Base-by-base conservation (phyloP, 352 stramenopile species). In the Globisporangium alternatum region DNA sequence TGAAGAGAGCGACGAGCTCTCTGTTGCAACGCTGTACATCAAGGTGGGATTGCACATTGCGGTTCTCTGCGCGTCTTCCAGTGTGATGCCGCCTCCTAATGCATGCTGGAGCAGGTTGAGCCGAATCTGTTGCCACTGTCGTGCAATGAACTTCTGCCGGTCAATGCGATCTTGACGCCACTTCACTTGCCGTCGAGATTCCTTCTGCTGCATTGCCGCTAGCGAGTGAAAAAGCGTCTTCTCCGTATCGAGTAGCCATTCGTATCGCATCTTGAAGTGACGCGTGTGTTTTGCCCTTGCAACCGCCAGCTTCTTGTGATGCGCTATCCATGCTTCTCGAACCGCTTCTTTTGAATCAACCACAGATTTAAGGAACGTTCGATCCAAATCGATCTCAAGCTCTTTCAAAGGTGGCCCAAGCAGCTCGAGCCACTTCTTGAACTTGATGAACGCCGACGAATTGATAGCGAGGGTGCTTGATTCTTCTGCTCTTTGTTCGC, bases 121-220 rank as follows among this genome's bases (percentile, higher is more conserved):
- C 0, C 75, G 67, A 13, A 88, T 28, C 12, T 76, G 67, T 35
- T 79, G 55, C 82, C 80, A 88, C 57, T 91, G 76, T 0, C 80
- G 75, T 13, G 66, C 59, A 44, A 80, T 78, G 56, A 88, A 91
- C 52, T 91, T 89, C 28, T 89, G 76, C 6, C 80, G 68, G 35
- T 91, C 82, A 10, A 89, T 58, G 2, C 71, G 74, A 43, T 89
- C 78, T 80, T 91, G 82, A 17, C 71, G 71, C 82, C 82, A 89
- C 49, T 88, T 89, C 5, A 83, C 67, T 60, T 89, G 80, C 0
- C 79, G 70, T 22, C 72, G 69, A 37, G 88, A 85, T 49, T 89
- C 82, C 41, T 58, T 73, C 48, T 77, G 78, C 47, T 91, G 78
- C 0, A 68, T 55, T 9, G 68, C 67, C 7, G 76, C 54, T 9